These are phyloP conservation scores for Malus hybrid DNA, from an alignment of 331 rosid genomes.

Conservation along the genomic window DNA sequence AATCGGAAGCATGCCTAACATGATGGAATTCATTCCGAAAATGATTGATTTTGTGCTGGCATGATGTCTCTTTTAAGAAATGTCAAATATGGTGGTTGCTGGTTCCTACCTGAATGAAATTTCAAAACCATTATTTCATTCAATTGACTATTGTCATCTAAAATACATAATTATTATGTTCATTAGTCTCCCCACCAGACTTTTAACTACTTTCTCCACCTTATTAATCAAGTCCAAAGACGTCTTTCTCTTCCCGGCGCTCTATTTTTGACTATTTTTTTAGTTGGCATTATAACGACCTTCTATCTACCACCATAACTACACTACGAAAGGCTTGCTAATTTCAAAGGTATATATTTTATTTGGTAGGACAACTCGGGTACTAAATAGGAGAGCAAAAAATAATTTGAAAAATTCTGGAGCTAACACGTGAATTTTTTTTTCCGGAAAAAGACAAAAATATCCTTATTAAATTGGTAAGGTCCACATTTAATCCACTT, in stretches of 20 bases:
- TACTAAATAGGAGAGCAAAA: too few relatives aligned
- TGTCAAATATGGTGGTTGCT: not conserved
- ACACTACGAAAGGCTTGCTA: too few relatives aligned
- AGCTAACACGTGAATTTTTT: too few relatives aligned
- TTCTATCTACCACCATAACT: too few relatives aligned
- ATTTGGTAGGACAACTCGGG: too few relatives aligned
- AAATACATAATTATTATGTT: not conserved
- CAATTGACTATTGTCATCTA: not conserved
- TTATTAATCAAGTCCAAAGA: not conserved
- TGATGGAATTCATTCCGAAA: not conserved
- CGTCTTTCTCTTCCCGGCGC: not conserved
- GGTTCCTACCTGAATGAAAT: not conserved
- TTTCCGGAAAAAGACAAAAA: too few relatives aligned
- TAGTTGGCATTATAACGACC: too few relatives aligned
- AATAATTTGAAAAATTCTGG: too few relatives aligned
- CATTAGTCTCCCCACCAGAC: not conserved
- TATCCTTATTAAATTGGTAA: too few relatives aligned
- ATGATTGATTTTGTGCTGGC: not conserved
- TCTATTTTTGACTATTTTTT: not conserved
- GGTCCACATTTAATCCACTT: too few relatives aligned
- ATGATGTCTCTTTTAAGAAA: not conserved
- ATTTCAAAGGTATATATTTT: too few relatives aligned
- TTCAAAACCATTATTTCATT: not conserved
- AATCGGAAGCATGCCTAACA: not conserved
- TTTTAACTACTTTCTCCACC: not conserved